Evolutionary conservation across 75 land plant genomes (phyloP).

Genomic region (Pinus tabuliformis): DNA sequence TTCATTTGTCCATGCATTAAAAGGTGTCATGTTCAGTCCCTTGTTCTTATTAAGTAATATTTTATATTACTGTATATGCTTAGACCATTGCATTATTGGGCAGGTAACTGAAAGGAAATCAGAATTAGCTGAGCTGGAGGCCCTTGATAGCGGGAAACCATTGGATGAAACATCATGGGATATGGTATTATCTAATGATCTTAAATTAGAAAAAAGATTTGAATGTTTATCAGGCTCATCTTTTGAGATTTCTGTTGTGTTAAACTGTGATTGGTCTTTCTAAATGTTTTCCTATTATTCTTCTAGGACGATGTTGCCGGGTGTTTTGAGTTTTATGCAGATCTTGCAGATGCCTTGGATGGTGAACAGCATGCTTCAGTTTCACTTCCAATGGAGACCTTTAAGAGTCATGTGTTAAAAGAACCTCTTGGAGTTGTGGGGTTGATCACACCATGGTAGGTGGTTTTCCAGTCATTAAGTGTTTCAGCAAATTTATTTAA

Average conservation of each 20-base stretch:
- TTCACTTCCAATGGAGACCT: slow-evolving; percentile 84
- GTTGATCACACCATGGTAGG: slow-evolving; percentile 95
- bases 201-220: not conserved
- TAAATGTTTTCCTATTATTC: slow-evolving; percentile 15
- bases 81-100: not conserved
- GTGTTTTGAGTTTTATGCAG: slow-evolving; percentile 98
- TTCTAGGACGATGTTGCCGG: slow-evolving; percentile 97
- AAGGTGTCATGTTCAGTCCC: not conserved
- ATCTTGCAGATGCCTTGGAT: slow-evolving; percentile 91
- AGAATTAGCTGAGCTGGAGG: slow-evolving; percentile 84
- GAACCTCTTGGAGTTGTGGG: slow-evolving; percentile 98
- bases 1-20: not conserved
- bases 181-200: slow-evolving; percentile 61
- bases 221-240: not conserved
- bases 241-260: not conserved
- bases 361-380: slow-evolving; percentile 73
- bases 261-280: not conserved
- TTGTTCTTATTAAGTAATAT: not conserved
- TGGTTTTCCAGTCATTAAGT: not conserved
- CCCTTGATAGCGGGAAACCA: slow-evolving; percentile 95
- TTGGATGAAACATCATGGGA: slow-evolving; percentile 98
- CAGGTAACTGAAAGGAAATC: slow-evolving; percentile 82
- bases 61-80: not conserved
- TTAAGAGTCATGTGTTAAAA: slow-evolving; percentile 69
- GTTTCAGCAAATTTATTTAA: not conserved